These are phyloP conservation scores for Daphne laureola DNA, from an alignment of 441 rosid species.

Conservation along the genomic window DNA sequence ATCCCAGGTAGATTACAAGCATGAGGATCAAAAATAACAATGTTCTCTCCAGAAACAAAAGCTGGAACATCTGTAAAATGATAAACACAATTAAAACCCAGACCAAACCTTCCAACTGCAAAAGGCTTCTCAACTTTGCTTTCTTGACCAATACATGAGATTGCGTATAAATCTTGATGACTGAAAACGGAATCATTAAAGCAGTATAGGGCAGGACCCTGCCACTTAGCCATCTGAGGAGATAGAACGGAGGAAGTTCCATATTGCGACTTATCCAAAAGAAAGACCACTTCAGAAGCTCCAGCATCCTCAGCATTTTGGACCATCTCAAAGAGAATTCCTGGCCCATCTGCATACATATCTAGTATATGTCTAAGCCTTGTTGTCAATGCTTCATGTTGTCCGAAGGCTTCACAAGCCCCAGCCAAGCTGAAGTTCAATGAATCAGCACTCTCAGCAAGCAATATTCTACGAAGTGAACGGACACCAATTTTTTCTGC, in stretches of 20 bases:
- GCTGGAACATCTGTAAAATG: constrained; percentile 96
- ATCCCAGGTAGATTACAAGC: constrained; percentile 95
- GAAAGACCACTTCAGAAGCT: constrained; percentile 91
- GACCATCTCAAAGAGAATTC: constrained; percentile 90
- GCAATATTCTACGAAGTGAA: constrained; percentile 92
- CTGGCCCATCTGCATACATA: constrained; percentile 99
- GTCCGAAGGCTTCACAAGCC: constrained; percentile 99
- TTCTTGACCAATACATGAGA: constrained; percentile 99
- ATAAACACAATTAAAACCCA: constrained; percentile 98
- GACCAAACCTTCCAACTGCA: constrained; percentile 96
- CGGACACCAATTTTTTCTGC: constrained; percentile 97
- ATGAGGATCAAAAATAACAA: constrained; percentile 99
- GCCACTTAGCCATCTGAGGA: constrained; percentile 99
- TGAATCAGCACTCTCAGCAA: constrained; percentile 98
- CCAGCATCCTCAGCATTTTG: constrained; percentile 99
- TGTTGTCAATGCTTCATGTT: constrained; percentile 97
- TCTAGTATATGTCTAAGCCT: constrained; percentile 97
- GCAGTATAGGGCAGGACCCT: constrained; percentile 98
- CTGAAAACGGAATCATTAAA: constrained; percentile 94
- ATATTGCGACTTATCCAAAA: constrained; percentile 93
- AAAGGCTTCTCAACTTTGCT: constrained; percentile 97
- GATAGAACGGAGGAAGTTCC: constrained; percentile 98
- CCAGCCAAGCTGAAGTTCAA: constrained; percentile 94
- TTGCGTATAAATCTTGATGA: constrained; percentile 95
- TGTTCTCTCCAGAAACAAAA: constrained; percentile 97